Evolutionary conservation across 805 yeast species (phyloP), one percentile per base, ranked within the genome.

Genomic region (Zygoascus tannicola): DNA sequence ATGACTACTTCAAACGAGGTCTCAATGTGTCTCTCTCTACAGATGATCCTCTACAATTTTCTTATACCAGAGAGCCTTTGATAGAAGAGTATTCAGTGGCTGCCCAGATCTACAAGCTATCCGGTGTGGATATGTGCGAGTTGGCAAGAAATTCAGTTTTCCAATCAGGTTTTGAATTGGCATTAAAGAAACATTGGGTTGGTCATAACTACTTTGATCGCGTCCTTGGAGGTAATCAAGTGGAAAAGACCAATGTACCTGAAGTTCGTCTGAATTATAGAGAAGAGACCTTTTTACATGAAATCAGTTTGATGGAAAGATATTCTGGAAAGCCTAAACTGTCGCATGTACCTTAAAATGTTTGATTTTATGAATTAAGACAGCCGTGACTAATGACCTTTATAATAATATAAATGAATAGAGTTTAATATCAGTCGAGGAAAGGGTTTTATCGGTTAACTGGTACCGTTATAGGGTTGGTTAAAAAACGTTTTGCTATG

Each of bases 81-180:
- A 92, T 92, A 54, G 98, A 92, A 63, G 98, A 92, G 64, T 92
- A 88, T 62, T 85, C 96, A 2, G 97, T 92, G 23, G 98, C 98
- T 4, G 97, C 97, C 0, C 97, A 92, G 64, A 92, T 92, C 53
- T 92, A 88, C 71, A 87, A 92, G 60, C 71, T 92, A 35, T 85
- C 95, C 0, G 79, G 86, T 49, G 97, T 90, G 26, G 98, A 92
- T 64, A 86, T 92, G 94, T 88, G 97, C 60, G 99, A 92, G 62
- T 69, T 92, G 54, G 98, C 99, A 0, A 74, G 79, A 51, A 88
- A 90, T 63, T 88, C 97, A 0, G 97, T 92, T 2, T 63, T 73
- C 47, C 97, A 90, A 70, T 81, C 94, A 57, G 99, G 99, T 0
- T 92, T 88, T 76, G 99, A 92, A 63, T 74, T 79, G 49, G 72